These are phyloP conservation scores for Mycena metata DNA, from an alignment of 768 basidiomycete species.

Conservation along the genomic window DNA sequence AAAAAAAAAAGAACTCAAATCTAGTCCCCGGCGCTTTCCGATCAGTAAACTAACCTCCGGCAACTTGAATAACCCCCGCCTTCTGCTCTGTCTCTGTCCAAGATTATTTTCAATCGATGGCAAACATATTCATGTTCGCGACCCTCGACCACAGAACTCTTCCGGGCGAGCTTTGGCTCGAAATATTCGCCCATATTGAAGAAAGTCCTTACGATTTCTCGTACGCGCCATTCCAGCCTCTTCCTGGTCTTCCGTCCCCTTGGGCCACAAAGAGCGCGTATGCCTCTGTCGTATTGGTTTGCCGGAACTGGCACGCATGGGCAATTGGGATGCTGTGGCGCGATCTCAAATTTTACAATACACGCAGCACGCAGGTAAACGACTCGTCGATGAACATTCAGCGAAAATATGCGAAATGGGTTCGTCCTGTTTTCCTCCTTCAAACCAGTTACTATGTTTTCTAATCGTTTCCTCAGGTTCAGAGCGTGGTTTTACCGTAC, in stretches of 20 bases:
- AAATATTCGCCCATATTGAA: conserved; percentile 57
- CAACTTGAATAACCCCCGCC: too few species aligned
- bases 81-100: too few species aligned
- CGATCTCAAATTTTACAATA: conserved; percentile 44
- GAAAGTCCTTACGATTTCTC: conserved; percentile 37
- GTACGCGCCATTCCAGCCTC: conserved; percentile 64
- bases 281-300: conserved; percentile 63
- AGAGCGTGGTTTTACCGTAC: conserved; percentile 72
- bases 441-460: not conserved
- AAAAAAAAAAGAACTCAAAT: too few species aligned
- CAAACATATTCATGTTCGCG: too few species aligned
- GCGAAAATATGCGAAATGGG: too few species aligned
- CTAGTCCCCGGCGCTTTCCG: too few species aligned
- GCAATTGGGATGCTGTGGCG: conserved; percentile 64
- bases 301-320: conserved; percentile 67
- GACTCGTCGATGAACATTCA: too few species aligned
- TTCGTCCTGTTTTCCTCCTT: too few species aligned
- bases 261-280: conserved; percentile 47
- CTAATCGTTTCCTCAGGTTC: conserved; percentile 54
- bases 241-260: conserved; percentile 44
- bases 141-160: conserved; percentile 48
- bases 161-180: conserved; percentile 69
- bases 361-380: too few species aligned
- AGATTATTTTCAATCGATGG: too few species aligned
- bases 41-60: too few species aligned